Conservation (phyloP, 2,329 filamentous ascomycete genomes). For the Lachnellula suecica region DNA sequence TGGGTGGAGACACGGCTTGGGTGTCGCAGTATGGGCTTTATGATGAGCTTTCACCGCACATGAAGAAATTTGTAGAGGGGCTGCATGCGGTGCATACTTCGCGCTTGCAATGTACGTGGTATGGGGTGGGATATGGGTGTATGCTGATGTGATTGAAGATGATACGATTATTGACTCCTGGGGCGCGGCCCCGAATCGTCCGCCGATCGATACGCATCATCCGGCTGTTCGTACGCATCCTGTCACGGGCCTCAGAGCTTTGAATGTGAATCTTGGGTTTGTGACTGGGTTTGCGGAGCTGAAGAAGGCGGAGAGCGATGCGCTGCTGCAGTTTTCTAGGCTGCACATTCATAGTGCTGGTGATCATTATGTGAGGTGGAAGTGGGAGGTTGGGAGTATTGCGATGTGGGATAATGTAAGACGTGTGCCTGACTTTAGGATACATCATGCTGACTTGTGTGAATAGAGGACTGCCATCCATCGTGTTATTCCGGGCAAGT, state of each 20-base stretch:
- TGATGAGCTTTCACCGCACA: constrained; percentile 20
- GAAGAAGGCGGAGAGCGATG: constrained; percentile 26
- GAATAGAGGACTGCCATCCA: constrained; percentile 19
- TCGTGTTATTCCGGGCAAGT: constrained; percentile 26
- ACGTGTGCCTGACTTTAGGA: no score
- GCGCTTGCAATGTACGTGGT: constrained; percentile 20
- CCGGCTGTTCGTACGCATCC: constrained; percentile 31
- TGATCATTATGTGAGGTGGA: constrained; percentile 30
- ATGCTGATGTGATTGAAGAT: background rate
- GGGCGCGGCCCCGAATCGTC: constrained; percentile 24
- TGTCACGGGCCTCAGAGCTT: constrained; percentile 24
- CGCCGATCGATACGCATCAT: constrained; percentile 30
- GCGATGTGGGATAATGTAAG: constrained; percentile 30
- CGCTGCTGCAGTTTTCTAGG: constrained; percentile 24
- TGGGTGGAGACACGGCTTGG: constrained; percentile 69
- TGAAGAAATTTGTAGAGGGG: constrained; percentile 19
- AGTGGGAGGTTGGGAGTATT: constrained; percentile 25
- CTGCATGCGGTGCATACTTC: constrained; percentile 24
- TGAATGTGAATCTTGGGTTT: constrained; percentile 25
- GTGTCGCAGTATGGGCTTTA: constrained; percentile 24
- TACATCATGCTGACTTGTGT: no score
- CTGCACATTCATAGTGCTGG: constrained; percentile 24
- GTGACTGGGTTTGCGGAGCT: constrained; percentile 26
- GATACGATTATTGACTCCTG: constrained; percentile 21
- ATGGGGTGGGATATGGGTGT: constrained; percentile 3